Base-by-base conservation (phyloP, 2,329 filamentous ascomycete genomes). In the Phoma sp. region DNA sequence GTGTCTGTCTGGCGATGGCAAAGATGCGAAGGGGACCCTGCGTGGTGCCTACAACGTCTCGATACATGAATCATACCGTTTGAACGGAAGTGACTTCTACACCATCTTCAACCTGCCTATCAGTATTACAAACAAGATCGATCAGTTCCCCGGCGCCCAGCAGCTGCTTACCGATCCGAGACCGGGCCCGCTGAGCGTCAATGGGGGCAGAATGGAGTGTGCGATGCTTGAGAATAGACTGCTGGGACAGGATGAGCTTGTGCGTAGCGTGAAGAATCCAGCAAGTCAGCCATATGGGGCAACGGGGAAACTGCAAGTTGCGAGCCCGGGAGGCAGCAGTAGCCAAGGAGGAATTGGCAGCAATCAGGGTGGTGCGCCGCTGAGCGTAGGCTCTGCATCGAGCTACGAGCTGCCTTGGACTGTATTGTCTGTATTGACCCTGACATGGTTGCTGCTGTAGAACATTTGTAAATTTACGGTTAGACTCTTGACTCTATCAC, bases 61-160 rank as follows among this genome's bases (percentile, higher is more conserved):
- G 5, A 88, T 90, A 62, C 86, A 87, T 50, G 87, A 90, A 65
- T 86, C 82, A 64, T 90, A 89, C 70, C 81, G 85, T 10, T 78
- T 89, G 50, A 89, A 90, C 66, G 81, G 79, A 10, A 79, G 80
- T 1, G 79, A 88, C 41, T 80, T 84, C 62, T 90, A 90, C 70
- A 89, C 87, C 7, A 83, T 90, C 48, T 89, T 89, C 63, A 86
- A 90, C 61, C 75, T 90, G 10, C 88, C 88, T 14, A 87, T 90
- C 60, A 80, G 81, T 3, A 82, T 90, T 33, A 88, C 86, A 5
- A 90, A 90, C 69, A 78, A 76, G 35, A 89, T 90, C 59, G 52
- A 61, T 0, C 55, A 72, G 37, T 73, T 73, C 43, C 72, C 72
- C 0, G 60, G 68, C 14, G 69, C 71, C 4, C 59, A 54, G 3